Evolutionary conservation across 163 green algal species (phyloP), one percentile per base, ranked within the genome.

Genomic region (Volvox carteri): DNA sequence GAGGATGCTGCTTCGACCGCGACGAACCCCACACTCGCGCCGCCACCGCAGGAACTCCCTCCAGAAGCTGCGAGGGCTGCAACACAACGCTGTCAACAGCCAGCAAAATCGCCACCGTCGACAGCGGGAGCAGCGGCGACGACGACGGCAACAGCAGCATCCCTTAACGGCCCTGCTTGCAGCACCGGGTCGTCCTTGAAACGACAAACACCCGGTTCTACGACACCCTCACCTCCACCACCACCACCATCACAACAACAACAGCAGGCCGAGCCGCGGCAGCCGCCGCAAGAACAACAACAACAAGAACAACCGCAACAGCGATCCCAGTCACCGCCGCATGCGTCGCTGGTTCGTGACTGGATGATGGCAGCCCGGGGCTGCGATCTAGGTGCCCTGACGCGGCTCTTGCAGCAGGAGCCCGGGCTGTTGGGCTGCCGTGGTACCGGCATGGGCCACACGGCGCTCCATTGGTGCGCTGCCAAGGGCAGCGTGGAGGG

Each of bases 391-490:
- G 88, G 37, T 1, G 39, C 48, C 33, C 81, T 92, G 73, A 12
- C 33, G 6, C 35, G 39, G 37, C 76, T 92, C 28, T 62, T 90
- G 81, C 60, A 37, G 21, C 23, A 76, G 37, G 50, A 87, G 41
- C 73, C 83, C 14, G 3, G 48, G 56, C 70, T 91, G 83, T 86
- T 93, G 67, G 35, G 37, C 19, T 72, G 60, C 56, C 60, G 60
- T 11, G 87, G 90, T 30, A 68, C 70, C 14, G 90, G 90, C 9
- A 67, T 92, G 42, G 91, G 91, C 8, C 88, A 93, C 79, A 92
- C 87, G 4, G 91, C 91, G 46, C 74, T 92, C 50, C 91, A 93
- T 67, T 93, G 91, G 91, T 85, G 62, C 37, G 87, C 87, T 1
- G 90, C 90, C 56, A 92, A 92, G 85, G 90, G 87, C 48, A 54